Percentiles rank a stretch among this genome's conserved stretches.
phyloP scores from a whole-genome alignment of 169 alveolate species.

The Plasmodium adleri region DNA sequence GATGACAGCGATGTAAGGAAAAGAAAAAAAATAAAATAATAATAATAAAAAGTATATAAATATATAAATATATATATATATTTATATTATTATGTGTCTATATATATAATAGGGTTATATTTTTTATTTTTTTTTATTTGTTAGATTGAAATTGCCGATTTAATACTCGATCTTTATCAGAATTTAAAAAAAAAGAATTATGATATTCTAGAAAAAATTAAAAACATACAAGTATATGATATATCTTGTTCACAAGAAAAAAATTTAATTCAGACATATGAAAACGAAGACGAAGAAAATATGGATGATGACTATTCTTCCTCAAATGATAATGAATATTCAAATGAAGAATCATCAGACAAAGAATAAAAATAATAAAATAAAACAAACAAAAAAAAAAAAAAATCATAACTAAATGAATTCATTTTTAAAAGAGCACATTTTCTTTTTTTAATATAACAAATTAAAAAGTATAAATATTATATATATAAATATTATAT shows the following conservation, averaged over 20 bases:
- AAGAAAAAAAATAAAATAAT: neutral
- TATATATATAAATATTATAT: too few species aligned
- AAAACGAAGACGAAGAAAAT: conserved; percentile 8
- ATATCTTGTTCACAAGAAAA: conserved; percentile 23
- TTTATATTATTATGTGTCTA: conserved; percentile 2
- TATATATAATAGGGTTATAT: neutral
- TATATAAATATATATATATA: neutral
- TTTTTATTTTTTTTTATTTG: neutral
- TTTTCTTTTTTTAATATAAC: too few species aligned
- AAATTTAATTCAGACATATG: conserved; percentile 25
- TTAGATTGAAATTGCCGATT: conserved; percentile 67
- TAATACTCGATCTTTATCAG: conserved; percentile 51
- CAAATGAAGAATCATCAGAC: conserved; percentile 4
- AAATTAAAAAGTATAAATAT: too few species aligned
- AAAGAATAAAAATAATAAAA: neutral
- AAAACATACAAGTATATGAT: conserved; percentile 31
- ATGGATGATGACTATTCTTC: conserved; percentile 28
- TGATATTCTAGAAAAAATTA: conserved; percentile 48
- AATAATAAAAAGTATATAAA: neutral
- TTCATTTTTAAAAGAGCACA: too few species aligned
- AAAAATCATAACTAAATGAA: too few species aligned
- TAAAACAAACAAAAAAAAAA: too few species aligned
- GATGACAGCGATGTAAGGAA: conserved; percentile 69
- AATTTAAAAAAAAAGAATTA: conserved; percentile 54
- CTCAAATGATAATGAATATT: conserved; percentile 5